A percentile compares a stretch with the other conserved stretches of the same genome.
Conservation (phyloP, 1,284 basidiomycete genomes). For the Tylopilus orsonianus region DNA sequence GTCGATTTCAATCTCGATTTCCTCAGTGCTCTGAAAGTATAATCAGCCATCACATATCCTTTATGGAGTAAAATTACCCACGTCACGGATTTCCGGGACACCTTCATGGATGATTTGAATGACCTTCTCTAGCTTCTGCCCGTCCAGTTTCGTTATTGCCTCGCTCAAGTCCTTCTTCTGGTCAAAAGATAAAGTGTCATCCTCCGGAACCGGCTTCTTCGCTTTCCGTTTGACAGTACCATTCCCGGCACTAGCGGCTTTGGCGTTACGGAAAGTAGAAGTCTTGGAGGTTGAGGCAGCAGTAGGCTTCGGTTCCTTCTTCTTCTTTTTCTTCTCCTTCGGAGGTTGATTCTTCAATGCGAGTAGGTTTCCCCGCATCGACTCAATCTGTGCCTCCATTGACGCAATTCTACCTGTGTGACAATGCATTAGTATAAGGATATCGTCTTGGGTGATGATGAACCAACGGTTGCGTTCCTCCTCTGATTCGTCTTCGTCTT, state of each 20-base stretch:
- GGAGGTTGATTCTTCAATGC: slow-evolving; percentile 55
- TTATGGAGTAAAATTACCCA: slow-evolving; percentile 45
- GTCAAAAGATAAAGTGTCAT: slow-evolving; percentile 79
- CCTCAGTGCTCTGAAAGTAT: slow-evolving; percentile 75
- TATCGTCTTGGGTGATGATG: slow-evolving; percentile 3
- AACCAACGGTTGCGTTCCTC: slow-evolving; percentile 58
- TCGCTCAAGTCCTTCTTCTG: slow-evolving; percentile 97
- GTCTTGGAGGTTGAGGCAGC: slow-evolving; percentile 65
- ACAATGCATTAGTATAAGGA: slow-evolving; percentile 14
- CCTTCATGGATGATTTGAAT: slow-evolving; percentile 92
- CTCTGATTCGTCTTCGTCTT: slow-evolving; percentile 49
- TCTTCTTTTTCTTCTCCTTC: slow-evolving; percentile 65
- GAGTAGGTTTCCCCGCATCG: slow-evolving; percentile 63
- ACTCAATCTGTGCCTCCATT: slow-evolving; percentile 75
- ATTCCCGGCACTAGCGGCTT: slow-evolving; percentile 33
- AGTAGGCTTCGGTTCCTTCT: slow-evolving; percentile 53
- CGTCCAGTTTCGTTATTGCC: slow-evolving; percentile 82
- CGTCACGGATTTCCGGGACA: slow-evolving; percentile 84
- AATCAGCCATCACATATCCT: slow-evolving; percentile 11
- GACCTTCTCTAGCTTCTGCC: slow-evolving; percentile 76
- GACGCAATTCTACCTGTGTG: slow-evolving; percentile 60
- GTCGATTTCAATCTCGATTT: slow-evolving; percentile 97
- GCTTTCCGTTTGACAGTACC: slow-evolving; percentile 52
- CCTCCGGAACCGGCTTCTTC: slow-evolving; percentile 59
- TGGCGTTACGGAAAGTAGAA: slow-evolving; percentile 44